Base-by-base conservation (phyloP, 495 filamentous ascomycete genomes). In the Niebla homalea region DNA sequence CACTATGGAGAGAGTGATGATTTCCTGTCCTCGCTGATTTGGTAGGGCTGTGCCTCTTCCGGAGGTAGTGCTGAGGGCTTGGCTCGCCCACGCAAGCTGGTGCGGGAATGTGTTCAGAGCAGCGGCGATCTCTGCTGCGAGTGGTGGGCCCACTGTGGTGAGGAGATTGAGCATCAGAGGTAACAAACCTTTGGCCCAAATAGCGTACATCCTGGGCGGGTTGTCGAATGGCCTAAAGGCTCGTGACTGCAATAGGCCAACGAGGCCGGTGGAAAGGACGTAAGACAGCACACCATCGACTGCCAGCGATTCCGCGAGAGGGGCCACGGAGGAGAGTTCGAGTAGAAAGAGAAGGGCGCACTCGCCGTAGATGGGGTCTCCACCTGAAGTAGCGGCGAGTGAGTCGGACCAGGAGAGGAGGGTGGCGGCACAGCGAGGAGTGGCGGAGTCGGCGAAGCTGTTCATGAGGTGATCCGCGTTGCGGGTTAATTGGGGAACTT, bases 331-430 rank as follows among this genome's bases (percentile, higher is more conserved):
- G 1, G 89, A 94, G 26, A 99, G 71, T 57, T 90, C 86, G 45
- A 94, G 78, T 16, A 99, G 79, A 63, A 95, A 90, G 16, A 85
- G 75, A 8, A 95, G 73, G 57, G 84, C 83, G 16, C 95, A 70
- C 57, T 96, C 88, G 54, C 87, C 93, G 67, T 95, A 96, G 40
- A 99, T 70, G n/a, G 92, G 93, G 55, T 98, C 90, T 25, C 81
- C 79, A 5, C 25, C 32, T 16, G 45, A 15, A 46, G 80, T 76
- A 36, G 78, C 70, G 4, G 75, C 67, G 39, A 92, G 73, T 53
- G 81, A 79, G 63, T 97, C 87, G 15, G 92, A 79, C 93, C 93
- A 99, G 5, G 87, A 94, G 64, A 93, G 96, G 44, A 99, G 73
- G 12, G 85, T 86, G 15, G 82, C 81, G 0, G 88, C 89, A 45